These are phyloP conservation scores for Berberis thunbergii DNA, from an alignment of 164 flowering plant genomes.

Conservation along the genomic window DNA sequence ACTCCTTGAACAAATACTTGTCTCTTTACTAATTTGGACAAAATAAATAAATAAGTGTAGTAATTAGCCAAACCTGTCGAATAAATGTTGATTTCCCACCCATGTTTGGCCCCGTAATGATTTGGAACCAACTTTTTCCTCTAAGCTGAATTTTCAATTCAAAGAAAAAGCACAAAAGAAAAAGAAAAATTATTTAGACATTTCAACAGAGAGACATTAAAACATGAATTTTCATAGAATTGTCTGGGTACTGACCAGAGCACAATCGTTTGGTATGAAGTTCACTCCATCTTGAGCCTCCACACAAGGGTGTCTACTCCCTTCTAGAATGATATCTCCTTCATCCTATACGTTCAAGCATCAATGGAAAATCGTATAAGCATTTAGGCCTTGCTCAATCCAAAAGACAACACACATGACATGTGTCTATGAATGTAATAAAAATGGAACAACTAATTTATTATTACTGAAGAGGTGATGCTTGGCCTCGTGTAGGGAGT, in stretches of 20 bases:
- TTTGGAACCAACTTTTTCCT: conserved; percentile 95
- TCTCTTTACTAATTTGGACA: too few species aligned
- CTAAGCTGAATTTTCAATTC: conserved; percentile 40
- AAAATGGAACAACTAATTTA: background rate
- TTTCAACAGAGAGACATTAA: background rate
- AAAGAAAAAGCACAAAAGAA: conserved; percentile 1
- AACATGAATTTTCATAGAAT: background rate
- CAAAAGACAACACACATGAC: background rate
- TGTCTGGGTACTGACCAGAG: conserved; percentile 51
- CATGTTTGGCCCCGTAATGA: conserved; percentile 98
- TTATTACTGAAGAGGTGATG: conserved; percentile 66
- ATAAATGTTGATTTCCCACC: conserved; percentile 98
- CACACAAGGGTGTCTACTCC: conserved; percentile 96
- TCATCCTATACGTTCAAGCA: conserved; percentile 41
- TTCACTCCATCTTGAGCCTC: conserved; percentile 99
- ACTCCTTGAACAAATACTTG: too few species aligned
- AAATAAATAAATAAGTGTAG: background rate
- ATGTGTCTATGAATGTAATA: background rate
- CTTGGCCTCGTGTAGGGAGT: conserved; percentile 82
- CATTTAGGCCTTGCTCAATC: background rate
- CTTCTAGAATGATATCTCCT: conserved; percentile 85
- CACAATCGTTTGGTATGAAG: conserved; percentile 96
- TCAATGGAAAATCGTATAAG: conserved; percentile 1
- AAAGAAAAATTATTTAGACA: background rate
- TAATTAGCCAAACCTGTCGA: conserved; percentile 55